Percentiles rank a stretch among this genome's conserved stretches.
Evolutionary conservation across 2,329 filamentous ascomycete genomes (phyloP).

Genomic region (Penicillium sp.): DNA sequence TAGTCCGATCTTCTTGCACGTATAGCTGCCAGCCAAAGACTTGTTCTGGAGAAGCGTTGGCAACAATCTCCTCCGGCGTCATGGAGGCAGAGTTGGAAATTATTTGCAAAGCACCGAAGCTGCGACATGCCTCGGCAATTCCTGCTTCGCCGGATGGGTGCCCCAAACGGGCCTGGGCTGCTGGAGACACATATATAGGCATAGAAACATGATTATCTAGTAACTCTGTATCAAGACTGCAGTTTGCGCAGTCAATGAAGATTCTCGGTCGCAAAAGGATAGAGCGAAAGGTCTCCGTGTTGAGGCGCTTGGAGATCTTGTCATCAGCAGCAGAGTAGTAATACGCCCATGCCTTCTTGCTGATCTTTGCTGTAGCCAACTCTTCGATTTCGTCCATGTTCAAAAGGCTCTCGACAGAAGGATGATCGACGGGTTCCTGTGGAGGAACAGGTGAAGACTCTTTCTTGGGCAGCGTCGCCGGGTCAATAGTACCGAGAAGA

Average conservation of each 20-base stretch:
- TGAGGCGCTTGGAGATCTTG: slow-evolving; percentile 47
- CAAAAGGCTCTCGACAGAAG: slow-evolving; percentile 29
- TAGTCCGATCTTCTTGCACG: slow-evolving; percentile 26
- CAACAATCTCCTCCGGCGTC: slow-evolving; percentile 38
- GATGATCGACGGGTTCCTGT: background rate
- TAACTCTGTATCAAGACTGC: slow-evolving; percentile 77
- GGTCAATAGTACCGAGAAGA: slow-evolving; percentile 29
- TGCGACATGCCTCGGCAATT: slow-evolving; percentile 62
- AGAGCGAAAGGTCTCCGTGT: slow-evolving; percentile 44
- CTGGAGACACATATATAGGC: slow-evolving; percentile 45
- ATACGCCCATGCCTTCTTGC: slow-evolving; percentile 37
- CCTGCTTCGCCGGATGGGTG: slow-evolving; percentile 46
- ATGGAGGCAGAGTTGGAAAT: slow-evolving; percentile 43
- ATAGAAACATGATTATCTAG: slow-evolving; percentile 34
- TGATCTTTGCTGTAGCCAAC: slow-evolving; percentile 32
- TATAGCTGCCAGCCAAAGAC: slow-evolving; percentile 42
- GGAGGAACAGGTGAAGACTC: background rate
- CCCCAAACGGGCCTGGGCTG: slow-evolving; percentile 47
- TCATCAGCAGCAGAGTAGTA: slow-evolving; percentile 55
- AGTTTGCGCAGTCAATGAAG: slow-evolving; percentile 60
- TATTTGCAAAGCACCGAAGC: slow-evolving; percentile 65
- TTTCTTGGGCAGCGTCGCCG: slow-evolving; percentile 3
- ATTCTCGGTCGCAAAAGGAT: slow-evolving; percentile 51
- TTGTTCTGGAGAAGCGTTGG: slow-evolving; percentile 19
- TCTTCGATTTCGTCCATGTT: slow-evolving; percentile 42